phyloP scores from a whole-genome alignment of 2,329 filamentous ascomycete species.

The Pseudogymnoascus verrucosus region DNA sequence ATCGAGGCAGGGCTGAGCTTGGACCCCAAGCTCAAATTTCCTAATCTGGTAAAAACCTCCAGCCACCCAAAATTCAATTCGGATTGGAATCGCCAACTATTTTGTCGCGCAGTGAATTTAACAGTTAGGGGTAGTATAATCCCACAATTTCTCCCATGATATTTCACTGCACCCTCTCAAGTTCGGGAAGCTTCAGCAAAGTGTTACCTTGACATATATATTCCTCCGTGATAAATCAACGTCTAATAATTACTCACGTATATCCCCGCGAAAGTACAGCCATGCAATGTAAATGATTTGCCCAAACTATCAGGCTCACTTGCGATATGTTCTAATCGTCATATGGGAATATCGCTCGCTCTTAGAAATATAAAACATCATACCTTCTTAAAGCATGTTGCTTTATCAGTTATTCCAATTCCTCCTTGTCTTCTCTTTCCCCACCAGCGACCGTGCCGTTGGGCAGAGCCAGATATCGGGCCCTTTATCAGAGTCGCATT shows the following conservation, averaged over 20 bases:
- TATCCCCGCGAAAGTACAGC: neutral
- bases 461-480: slow-evolving; percentile 58
- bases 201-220: neutral
- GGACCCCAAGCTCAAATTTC: slow-evolving; percentile 3
- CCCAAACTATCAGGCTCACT: slow-evolving; percentile 1
- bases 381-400: neutral
- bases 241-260: neutral
- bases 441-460: slow-evolving; percentile 57
- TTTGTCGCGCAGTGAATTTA: neutral
- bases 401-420: slow-evolving; percentile 4
- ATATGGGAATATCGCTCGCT: neutral
- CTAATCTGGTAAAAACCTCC: neutral
- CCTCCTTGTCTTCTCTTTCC: slow-evolving; percentile 46
- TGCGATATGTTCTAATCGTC: neutral
- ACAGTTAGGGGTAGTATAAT: neutral
- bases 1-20: neutral
- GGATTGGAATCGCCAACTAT: neutral
- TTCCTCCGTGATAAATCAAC: neutral
- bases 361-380: neutral
- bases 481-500: slow-evolving; percentile 42
- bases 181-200: neutral
- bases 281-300: neutral
- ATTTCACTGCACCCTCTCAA: neutral
- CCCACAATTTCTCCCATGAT: neutral
- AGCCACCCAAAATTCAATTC: neutral